phyloP scores from a whole-genome alignment of 2,329 filamentous ascomycete species.

The Diplodia mutila region DNA sequence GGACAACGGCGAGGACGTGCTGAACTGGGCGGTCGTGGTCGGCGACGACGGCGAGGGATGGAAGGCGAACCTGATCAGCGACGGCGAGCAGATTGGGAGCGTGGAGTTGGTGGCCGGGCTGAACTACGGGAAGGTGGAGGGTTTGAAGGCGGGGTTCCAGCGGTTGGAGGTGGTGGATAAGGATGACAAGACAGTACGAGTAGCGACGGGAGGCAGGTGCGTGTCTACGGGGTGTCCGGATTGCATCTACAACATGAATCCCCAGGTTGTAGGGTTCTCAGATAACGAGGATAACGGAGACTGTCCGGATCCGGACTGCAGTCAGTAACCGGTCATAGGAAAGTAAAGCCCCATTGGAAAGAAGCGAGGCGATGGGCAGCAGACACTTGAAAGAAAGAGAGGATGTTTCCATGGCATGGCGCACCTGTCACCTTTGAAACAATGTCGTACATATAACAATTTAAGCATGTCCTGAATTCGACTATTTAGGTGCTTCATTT shows the following conservation, averaged over 20 bases:
- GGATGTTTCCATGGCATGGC: background rate
- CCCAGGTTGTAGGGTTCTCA: conserved; percentile 16
- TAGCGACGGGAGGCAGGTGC: background rate
- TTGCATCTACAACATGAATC: conserved; percentile 25
- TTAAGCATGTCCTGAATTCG: background rate
- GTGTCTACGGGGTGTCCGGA: conserved; percentile 15
- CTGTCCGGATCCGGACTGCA: background rate
- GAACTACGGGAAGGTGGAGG: conserved; percentile 10
- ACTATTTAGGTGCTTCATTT: background rate
- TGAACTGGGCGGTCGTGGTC: conserved; percentile 7
- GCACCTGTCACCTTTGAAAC: background rate
- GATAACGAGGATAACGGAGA: background rate
- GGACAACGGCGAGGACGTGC: background rate
- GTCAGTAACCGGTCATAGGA: background rate
- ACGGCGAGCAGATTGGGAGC: background rate
- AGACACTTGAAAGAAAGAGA: background rate
- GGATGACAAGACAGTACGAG: background rate
- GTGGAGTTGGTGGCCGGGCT: background rate
- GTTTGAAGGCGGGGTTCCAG: background rate
- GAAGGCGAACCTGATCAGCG: background rate
- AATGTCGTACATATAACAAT: background rate
- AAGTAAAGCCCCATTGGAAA: background rate
- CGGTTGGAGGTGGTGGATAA: conserved; percentile 10
- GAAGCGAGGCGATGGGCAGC: background rate
- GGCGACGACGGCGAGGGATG: background rate